Conservation (phyloP, 257 asterid genomes). For the Plantago major region DNA sequence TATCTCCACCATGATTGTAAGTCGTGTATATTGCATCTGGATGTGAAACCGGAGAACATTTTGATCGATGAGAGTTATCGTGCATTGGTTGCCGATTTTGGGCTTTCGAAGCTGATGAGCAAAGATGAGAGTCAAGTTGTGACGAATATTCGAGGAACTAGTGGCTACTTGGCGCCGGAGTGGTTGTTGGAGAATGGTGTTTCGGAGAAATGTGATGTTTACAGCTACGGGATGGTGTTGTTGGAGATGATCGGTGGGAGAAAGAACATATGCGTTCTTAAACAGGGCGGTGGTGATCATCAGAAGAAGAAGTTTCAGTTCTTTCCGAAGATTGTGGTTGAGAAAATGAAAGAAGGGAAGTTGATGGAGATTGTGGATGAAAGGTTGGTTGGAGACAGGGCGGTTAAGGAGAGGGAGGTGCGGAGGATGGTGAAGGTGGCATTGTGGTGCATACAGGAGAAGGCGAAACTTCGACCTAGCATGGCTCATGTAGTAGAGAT, state of each 20-base stretch:
- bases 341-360: slow-evolving; percentile 53
- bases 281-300: slow-evolving; percentile 15
- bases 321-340: slow-evolving; percentile 52
- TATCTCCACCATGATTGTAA: slow-evolving; percentile 77
- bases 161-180: slow-evolving; percentile 81
- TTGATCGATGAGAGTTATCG: slow-evolving; percentile 43
- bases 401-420: slow-evolving; percentile 35
- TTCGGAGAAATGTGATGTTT: slow-evolving; percentile 71
- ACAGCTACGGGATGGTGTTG: slow-evolving; percentile 67
- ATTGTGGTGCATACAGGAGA: slow-evolving; percentile 80
- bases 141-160: slow-evolving; percentile 64
- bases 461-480: slow-evolving; percentile 54
- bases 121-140: slow-evolving; percentile 66
- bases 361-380: slow-evolving; percentile 60
- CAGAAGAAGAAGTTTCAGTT: slow-evolving; percentile 44
- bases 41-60: slow-evolving; percentile 75
- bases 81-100: slow-evolving; percentile 65
- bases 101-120: slow-evolving; percentile 63
- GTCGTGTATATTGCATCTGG: slow-evolving; percentile 68
- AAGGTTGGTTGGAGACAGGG: slow-evolving; percentile 37
- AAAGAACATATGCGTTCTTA: slow-evolving; percentile 32
- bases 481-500: slow-evolving; percentile 77
- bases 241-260: slow-evolving; percentile 73
- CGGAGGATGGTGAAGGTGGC: slow-evolving; percentile 47
- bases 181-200: slow-evolving; percentile 73